Evolutionary conservation across 305 asterid species (phyloP), one percentile per base, ranked within the genome.

Genomic region (Fraxinus angustifolia): DNA sequence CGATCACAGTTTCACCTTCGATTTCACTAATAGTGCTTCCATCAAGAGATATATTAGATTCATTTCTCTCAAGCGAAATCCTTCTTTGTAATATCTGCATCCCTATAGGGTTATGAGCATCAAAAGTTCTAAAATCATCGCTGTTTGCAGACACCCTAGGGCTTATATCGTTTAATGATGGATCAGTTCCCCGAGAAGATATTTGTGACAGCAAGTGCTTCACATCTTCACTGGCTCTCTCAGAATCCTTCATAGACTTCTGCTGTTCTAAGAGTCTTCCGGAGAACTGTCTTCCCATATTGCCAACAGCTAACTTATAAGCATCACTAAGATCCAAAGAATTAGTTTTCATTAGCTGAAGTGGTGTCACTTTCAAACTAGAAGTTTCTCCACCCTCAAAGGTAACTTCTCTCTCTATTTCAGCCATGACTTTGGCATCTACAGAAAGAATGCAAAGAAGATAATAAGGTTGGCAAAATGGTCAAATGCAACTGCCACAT

Each of bases 41-140:
- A 81, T 93, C 98, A 33, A 92, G 80, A 42, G 98, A 95, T 79
- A 93, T 34, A 81, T 77, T 88, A 70, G 98, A 95, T 78, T 88
- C 96, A 50, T 95, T 93, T 87, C 98, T 93, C 87, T 93, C 99
- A 14, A 95, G 92, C 0, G 97, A 95, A 74, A 91, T 88, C 87
- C 92, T 91, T 83, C 89, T 89, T 75, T 89, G 96, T 80, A 90
- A 50, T 50, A 50, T 16, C 60, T 50, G 60, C 60, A 50, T 16
- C 60, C 60, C 60, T 16, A 50, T 50, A 50, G 60, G 6, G 21
- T 50, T 50, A 50, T 6, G 12, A 50, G 60, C 21, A 14, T 50
- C 60, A 16, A 50, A 50, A 50, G 2, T 50, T 14, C 60, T 16
- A 50, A 79, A 81, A 81, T 93, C 97, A 78, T 92, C 97, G 33